Conservation (phyloP, 257 asterid genomes). For the Primulina huaijiensis region DNA sequence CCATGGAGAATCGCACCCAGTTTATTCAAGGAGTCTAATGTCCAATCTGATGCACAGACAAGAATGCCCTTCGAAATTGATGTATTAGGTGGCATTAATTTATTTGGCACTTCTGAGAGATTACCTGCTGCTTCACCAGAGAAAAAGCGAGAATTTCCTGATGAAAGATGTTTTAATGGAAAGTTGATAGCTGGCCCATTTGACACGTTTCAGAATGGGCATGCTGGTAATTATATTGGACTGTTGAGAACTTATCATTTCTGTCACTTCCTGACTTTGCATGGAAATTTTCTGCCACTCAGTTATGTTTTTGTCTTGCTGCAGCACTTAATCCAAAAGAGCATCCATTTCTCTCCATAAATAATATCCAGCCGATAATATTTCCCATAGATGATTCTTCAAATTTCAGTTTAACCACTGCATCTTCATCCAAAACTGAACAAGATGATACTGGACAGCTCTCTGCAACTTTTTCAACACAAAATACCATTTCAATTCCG, state of each 20-base stretch:
- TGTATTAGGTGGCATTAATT: constrained; percentile 43
- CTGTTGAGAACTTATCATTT: constrained; percentile 2
- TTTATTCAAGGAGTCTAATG: constrained; percentile 47
- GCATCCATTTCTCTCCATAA: constrained; percentile 36
- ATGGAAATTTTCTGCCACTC: constrained; percentile 4
- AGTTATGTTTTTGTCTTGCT: constrained; percentile 27
- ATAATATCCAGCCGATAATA: constrained; percentile 34
- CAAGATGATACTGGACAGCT: constrained; percentile 37
- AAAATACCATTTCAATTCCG: constrained; percentile 28
- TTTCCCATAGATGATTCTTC: constrained; percentile 43
- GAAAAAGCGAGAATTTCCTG: constrained; percentile 44
- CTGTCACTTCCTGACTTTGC: constrained; percentile 15
- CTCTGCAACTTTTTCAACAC: constrained; percentile 34
- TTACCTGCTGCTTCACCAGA: constrained; percentile 41
- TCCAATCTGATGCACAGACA: constrained; percentile 47
- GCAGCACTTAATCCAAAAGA: constrained; percentile 58
- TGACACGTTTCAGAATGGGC: constrained; percentile 48
- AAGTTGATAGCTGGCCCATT: constrained; percentile 48
- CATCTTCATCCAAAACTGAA: constrained; percentile 46
- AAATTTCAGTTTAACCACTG: constrained; percentile 31
- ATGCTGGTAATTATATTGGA: constrained; percentile 44
- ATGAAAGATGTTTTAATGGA: constrained; percentile 46
- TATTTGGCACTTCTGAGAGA: constrained; percentile 42
- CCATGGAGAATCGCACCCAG: constrained; percentile 84
- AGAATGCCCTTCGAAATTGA: constrained; percentile 48